A percentile compares a stretch with the other conserved stretches of the same genome.
Evolutionary conservation across 2,329 filamentous ascomycete genomes (phyloP).

Genomic region (Sporothrix luriei): DNA sequence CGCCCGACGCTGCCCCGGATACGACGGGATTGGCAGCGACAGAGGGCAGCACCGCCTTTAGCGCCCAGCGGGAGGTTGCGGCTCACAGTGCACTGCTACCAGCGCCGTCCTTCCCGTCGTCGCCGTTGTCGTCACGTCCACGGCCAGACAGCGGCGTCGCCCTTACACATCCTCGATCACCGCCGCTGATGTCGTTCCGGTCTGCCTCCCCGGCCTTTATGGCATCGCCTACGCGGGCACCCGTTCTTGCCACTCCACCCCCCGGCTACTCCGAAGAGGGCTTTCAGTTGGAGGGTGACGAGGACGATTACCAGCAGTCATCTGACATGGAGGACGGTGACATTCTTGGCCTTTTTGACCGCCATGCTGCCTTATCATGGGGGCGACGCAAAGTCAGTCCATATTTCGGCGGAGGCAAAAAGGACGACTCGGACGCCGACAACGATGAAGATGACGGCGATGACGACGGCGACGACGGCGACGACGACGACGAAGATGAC

Average conservation of each 20-base stretch:
- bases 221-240: conserved; percentile 28
- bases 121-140: conserved; percentile 9
- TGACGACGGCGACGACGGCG: conserved; percentile 49
- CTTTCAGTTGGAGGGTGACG: conserved; percentile 44
- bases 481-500: conserved; percentile 53
- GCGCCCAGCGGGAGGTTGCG: not conserved
- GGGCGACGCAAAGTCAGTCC: conserved; percentile 46
- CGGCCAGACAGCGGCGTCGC: conserved; percentile 17
- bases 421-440: conserved; percentile 50
- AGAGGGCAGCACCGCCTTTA: not conserved
- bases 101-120: conserved; percentile 9
- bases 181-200: conserved; percentile 45
- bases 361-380: conserved; percentile 41
- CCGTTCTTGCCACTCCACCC: conserved; percentile 32
- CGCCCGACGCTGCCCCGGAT: not conserved
- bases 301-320: conserved; percentile 43
- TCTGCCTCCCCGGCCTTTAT: conserved; percentile 44
- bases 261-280: conserved; percentile 33
- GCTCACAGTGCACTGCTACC: conserved; percentile 2
- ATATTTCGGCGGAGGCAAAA: conserved; percentile 49
- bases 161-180: conserved; percentile 12
- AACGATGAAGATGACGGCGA: conserved; percentile 52
- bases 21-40: not conserved
- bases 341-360: conserved; percentile 59
- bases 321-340: conserved; percentile 49